These are phyloP conservation scores for Lagenaria siceraria DNA, from an alignment of 306 rosid species.

Conservation along the genomic window DNA sequence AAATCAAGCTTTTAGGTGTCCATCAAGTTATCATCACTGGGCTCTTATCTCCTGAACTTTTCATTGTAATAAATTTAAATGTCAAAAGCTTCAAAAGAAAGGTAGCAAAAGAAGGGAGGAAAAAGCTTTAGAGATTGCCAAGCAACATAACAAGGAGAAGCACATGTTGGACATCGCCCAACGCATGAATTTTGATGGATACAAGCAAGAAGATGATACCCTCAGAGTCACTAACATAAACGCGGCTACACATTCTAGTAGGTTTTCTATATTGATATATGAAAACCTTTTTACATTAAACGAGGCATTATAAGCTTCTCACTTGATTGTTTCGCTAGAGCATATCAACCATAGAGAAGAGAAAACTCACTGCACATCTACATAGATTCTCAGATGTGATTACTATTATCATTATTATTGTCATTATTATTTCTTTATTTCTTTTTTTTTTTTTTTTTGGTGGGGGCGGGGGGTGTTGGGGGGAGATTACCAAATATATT, in stretches of 20 bases:
- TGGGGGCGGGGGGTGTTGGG: neutral
- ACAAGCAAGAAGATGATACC: neutral
- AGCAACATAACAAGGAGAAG: neutral
- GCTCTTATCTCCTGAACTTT: neutral
- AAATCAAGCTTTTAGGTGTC: neutral
- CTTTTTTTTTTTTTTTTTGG: neutral
- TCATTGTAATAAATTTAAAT: neutral
- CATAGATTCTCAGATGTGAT: neutral
- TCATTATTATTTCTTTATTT: too few species aligned
- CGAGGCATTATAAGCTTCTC: neutral
- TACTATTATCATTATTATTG: too few species aligned
- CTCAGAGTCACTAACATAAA: neutral
- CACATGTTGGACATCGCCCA: neutral
- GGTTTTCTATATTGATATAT: neutral
- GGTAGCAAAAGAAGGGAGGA: neutral
- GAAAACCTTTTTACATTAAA: neutral
- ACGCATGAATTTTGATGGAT: neutral
- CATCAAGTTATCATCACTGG: neutral
- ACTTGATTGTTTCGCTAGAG: neutral
- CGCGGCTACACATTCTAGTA: neutral
- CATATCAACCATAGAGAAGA: neutral
- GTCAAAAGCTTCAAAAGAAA: neutral
- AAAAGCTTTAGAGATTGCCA: neutral
- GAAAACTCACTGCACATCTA: neutral
- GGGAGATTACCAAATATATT: constrained; percentile 37